Conservation (phyloP, 2,329 filamentous ascomycete species). For the Trichoderma oligosporum region DNA sequence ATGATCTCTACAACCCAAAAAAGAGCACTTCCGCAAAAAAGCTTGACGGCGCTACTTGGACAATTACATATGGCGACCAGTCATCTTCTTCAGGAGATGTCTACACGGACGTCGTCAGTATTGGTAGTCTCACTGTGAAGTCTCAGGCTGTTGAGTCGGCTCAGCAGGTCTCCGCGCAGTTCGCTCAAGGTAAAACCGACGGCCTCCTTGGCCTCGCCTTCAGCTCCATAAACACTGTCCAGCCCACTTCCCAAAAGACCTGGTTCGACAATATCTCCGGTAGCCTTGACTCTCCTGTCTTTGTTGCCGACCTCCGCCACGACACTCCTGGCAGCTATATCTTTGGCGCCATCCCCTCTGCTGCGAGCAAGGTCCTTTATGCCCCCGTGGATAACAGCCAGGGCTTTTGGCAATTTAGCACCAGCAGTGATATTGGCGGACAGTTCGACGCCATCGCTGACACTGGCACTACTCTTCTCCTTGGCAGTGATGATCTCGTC, state of each 20-base stretch:
- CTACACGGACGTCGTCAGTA: conserved; percentile 40
- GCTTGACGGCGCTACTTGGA: conserved; percentile 38
- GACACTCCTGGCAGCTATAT: conserved; percentile 57
- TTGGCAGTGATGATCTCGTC: conserved; percentile 51
- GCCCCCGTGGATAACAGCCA: conserved; percentile 56
- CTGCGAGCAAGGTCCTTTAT: conserved; percentile 57
- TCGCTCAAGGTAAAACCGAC: conserved; percentile 40
- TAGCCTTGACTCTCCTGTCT: conserved; percentile 40
- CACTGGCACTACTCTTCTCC: conserved; percentile 60
- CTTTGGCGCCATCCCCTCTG: conserved; percentile 65
- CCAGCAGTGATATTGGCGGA: conserved; percentile 22
- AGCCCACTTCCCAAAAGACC: conserved; percentile 40
- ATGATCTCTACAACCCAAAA: conserved; percentile 38
- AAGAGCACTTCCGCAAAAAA: conserved; percentile 37
- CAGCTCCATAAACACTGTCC: conserved; percentile 41
- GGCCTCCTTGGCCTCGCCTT: conserved; percentile 46
- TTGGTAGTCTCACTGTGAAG: conserved; percentile 40
- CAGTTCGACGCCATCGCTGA: conserved; percentile 48
- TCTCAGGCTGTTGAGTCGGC: conserved; percentile 44
- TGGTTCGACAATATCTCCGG: conserved; percentile 37
- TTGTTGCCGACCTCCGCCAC: conserved; percentile 65
- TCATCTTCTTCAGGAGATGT: conserved; percentile 42
- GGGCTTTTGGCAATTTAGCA: conserved; percentile 58
- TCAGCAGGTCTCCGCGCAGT: conserved; percentile 37
- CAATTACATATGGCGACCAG: conserved; percentile 43